Evolutionary conservation across 2,329 filamentous ascomycete species (phyloP).

Genomic region (Pyricularia grisea): DNA sequence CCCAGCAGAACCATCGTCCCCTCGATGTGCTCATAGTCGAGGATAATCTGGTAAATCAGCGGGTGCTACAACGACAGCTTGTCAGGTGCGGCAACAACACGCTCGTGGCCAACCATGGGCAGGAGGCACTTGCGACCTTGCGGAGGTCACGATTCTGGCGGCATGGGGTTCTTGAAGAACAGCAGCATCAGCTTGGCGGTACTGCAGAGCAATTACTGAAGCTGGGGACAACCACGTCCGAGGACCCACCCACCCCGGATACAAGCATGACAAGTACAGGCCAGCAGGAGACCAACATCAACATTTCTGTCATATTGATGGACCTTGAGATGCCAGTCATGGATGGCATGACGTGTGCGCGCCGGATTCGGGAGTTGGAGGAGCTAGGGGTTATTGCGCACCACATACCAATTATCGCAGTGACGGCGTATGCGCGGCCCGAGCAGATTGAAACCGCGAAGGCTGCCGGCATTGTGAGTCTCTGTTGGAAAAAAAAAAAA

Average conservation of each 20-base stretch:
- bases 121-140: slow-evolving; percentile 43
- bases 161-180: background rate
- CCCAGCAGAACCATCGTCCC: slow-evolving; percentile 13
- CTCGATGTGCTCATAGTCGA: slow-evolving; percentile 45
- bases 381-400: slow-evolving; percentile 33
- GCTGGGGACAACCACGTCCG: background rate
- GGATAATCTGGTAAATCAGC: slow-evolving; percentile 53
- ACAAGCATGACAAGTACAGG: background rate
- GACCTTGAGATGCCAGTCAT: slow-evolving; percentile 71
- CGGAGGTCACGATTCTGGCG: slow-evolving; percentile 17
- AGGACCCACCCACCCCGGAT: background rate
- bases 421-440: slow-evolving; percentile 57
- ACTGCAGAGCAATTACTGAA: background rate
- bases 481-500: too few species aligned
- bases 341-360: slow-evolving; percentile 59
- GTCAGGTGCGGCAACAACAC: slow-evolving; percentile 38
- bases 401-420: slow-evolving; percentile 50
- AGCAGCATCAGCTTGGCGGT: background rate
- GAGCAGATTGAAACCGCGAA: slow-evolving; percentile 48
- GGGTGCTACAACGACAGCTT: slow-evolving; percentile 41
- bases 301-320: slow-evolving; percentile 58
- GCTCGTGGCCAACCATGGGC: slow-evolving; percentile 46
- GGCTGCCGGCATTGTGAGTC: slow-evolving; percentile 32
- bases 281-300: slow-evolving; percentile 16
- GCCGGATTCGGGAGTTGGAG: slow-evolving; percentile 55